These are phyloP conservation scores for Penicillium mononematosum DNA, from an alignment of 495 filamentous ascomycete species.

Conservation along the genomic window DNA sequence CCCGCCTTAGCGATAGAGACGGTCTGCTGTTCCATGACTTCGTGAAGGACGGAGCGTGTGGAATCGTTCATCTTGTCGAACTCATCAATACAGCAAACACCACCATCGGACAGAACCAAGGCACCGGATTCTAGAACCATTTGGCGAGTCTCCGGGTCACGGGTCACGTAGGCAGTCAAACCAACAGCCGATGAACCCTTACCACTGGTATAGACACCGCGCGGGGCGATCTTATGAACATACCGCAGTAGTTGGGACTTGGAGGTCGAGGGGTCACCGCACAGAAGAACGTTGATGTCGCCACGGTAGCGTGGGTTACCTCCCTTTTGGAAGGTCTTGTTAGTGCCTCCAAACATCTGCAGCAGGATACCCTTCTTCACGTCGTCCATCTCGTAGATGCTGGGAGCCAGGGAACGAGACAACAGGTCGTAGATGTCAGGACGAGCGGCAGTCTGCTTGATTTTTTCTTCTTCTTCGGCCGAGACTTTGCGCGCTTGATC, in stretches of 20 bases:
- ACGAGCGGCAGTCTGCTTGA: constrained; percentile 75
- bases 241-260: constrained; percentile 95
- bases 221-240: constrained; percentile 94
- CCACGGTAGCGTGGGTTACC: constrained; percentile 93
- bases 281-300: constrained; percentile 95
- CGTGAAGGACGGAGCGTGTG: constrained; percentile 92
- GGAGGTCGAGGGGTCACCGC: constrained; percentile 92
- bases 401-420: constrained; percentile 86
- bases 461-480: constrained; percentile 90
- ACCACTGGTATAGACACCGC: constrained; percentile 95
- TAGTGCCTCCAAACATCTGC: constrained; percentile 97
- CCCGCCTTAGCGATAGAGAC: constrained; percentile 98
- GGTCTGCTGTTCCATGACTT: constrained; percentile 99
- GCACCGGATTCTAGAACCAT: constrained; percentile 96
- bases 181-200: constrained; percentile 97
- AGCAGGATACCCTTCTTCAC: constrained; percentile 97
- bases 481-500: constrained; percentile 79
- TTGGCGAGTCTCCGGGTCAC: constrained; percentile 91
- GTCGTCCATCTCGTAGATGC: constrained; percentile 97
- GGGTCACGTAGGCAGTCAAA: constrained; percentile 96
- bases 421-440: constrained; percentile 93
- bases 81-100: constrained; percentile 98
- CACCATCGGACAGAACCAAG: constrained; percentile 91
- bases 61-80: constrained; percentile 99
- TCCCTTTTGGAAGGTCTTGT: constrained; percentile 96